These are phyloP conservation scores for Hemileccinum rubropunctum DNA, from an alignment of 768 basidiomycete species.

Conservation along the genomic window DNA sequence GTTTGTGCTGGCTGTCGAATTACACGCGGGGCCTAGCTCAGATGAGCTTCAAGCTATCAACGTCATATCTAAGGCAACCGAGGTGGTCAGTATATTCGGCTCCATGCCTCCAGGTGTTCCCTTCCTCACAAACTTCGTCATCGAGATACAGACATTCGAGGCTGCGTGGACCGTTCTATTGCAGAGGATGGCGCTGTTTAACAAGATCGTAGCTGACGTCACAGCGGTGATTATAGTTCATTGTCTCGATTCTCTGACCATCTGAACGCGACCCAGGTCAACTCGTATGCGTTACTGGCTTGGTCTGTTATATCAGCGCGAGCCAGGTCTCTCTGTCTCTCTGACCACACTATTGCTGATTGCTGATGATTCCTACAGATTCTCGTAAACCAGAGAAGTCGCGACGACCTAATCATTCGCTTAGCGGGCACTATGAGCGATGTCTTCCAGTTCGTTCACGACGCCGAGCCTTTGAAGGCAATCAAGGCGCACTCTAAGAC, in stretches of 20 bases:
- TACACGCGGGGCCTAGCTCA: not conserved
- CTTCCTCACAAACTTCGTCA: not conserved
- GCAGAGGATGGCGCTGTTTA: not conserved
- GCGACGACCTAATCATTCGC: not conserved
- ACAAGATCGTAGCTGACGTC: not conserved
- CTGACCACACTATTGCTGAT: not conserved
- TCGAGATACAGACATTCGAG: not conserved
- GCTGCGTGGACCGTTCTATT: not conserved
- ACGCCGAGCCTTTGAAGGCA: not conserved
- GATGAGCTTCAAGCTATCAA: not conserved
- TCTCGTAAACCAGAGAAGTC: not conserved
- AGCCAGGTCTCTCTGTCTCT: not conserved
- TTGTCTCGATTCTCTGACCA: too few species aligned
- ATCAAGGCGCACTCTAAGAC: not conserved
- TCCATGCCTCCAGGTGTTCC: not conserved
- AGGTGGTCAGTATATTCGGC: not conserved
- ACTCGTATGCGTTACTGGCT: not conserved
- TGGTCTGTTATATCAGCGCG: conserved; percentile 1
- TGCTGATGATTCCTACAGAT: not conserved
- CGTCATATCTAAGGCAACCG: not conserved
- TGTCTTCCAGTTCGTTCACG: not conserved
- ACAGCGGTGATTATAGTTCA: not conserved
- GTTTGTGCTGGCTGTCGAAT: not conserved
- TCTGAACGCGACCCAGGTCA: not conserved
- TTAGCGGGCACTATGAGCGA: not conserved